Evolutionary conservation across 2,329 filamentous ascomycete species (phyloP).

Genomic region (Pseudophaeomoniella oleicola): DNA sequence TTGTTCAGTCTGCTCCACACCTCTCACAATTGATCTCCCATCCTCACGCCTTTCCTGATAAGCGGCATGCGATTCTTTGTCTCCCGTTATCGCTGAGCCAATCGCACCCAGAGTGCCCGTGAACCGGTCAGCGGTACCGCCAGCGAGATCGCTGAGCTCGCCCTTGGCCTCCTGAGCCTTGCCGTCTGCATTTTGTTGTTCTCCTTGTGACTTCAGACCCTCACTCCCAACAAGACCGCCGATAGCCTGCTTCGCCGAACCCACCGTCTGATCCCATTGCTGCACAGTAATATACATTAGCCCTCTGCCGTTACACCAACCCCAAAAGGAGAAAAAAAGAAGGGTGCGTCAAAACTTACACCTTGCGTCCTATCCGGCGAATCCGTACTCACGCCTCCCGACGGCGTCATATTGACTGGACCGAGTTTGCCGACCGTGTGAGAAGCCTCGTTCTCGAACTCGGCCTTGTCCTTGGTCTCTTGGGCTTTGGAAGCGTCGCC

Average conservation of each 20-base stretch:
- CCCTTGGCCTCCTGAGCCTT: constrained; percentile 72
- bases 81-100: constrained; percentile 58
- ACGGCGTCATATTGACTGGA: constrained; percentile 52
- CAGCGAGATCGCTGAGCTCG: constrained; percentile 59
- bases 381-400: constrained; percentile 58
- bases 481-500: constrained; percentile 54
- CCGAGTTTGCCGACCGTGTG: constrained; percentile 64
- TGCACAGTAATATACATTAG: too few relatives aligned
- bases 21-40: constrained; percentile 72
- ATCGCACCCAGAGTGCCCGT: constrained; percentile 58
- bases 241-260: constrained; percentile 66
- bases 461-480: constrained; percentile 48
- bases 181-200: constrained; percentile 64
- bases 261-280: constrained; percentile 64
- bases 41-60: constrained; percentile 59
- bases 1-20: constrained; percentile 50
- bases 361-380: constrained; percentile 57
- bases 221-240: constrained; percentile 65
- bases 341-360: constrained; percentile 33
- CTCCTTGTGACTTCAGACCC: constrained; percentile 57
- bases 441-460: constrained; percentile 56
- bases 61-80: constrained; percentile 48
- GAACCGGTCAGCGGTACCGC: constrained; percentile 52
- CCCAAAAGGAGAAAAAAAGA: too few relatives aligned
- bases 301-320: too few relatives aligned